phyloP scores from a whole-genome alignment of 73 alveolate genomes.

The Paramecium sexaurelia region DNA sequence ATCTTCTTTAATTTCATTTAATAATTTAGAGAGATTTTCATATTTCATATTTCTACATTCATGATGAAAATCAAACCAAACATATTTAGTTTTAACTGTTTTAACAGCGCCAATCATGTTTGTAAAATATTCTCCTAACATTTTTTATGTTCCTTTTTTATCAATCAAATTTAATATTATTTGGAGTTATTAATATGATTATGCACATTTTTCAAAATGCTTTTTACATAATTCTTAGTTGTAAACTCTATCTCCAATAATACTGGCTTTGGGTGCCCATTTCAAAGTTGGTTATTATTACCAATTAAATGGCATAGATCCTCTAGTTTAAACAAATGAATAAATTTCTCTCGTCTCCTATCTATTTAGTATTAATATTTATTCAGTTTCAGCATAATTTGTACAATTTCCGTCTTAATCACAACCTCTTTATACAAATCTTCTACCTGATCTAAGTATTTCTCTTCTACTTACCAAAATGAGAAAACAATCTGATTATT shows the following conservation, averaged over 20 bases:
- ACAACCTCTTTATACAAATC: slow-evolving; percentile 92
- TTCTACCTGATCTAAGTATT: slow-evolving; percentile 88
- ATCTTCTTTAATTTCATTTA: slow-evolving; percentile 74
- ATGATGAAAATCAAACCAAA: slow-evolving; percentile 98
- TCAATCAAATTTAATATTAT: slow-evolving; percentile 60
- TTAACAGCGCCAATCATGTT: slow-evolving; percentile 73
- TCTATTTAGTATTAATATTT: slow-evolving; percentile 58
- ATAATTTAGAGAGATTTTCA: slow-evolving; percentile 86
- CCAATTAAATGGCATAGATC: slow-evolving; percentile 70
- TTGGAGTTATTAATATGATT: slow-evolving; percentile 11
- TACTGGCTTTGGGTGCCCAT: slow-evolving; percentile 65
- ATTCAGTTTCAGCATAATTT: slow-evolving; percentile 93
- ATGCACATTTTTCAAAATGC: slow-evolving; percentile 50
- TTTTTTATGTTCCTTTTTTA: slow-evolving; percentile 64
- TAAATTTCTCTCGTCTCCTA: background rate
- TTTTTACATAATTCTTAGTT: slow-evolving; percentile 63
- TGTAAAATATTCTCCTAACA: slow-evolving; percentile 75
- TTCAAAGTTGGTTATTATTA: slow-evolving; percentile 50
- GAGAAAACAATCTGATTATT: slow-evolving; percentile 37
- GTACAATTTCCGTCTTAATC: slow-evolving; percentile 93
- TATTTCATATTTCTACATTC: slow-evolving; percentile 97
- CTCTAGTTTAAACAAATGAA: slow-evolving; percentile 65
- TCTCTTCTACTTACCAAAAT: slow-evolving; percentile 90
- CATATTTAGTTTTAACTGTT: slow-evolving; percentile 75
- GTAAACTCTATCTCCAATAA: slow-evolving; percentile 45